A percentile compares a stretch with the other conserved stretches of the same genome.
phyloP scores from a whole-genome alignment of 306 rosid genomes.

The Luffa acutangula region DNA sequence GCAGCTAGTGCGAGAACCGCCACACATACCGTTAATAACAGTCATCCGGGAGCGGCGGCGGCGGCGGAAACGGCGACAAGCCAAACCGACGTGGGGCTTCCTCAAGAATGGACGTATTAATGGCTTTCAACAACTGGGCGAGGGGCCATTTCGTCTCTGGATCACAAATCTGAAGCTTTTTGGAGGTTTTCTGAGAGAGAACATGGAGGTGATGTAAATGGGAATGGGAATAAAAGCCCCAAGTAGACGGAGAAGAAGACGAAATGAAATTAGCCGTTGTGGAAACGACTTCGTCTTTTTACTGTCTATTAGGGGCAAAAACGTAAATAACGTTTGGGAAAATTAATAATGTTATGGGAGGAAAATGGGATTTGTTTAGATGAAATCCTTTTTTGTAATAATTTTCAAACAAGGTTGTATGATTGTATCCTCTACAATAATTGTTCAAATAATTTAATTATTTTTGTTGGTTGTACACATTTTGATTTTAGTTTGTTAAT shows the following conservation, averaged over 20 bases:
- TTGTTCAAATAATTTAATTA: not conserved
- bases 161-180: conserved; percentile 8
- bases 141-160: not conserved
- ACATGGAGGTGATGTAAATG: not conserved
- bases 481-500: not conserved
- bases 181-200: not conserved
- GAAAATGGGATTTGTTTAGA: not conserved
- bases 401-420: not conserved
- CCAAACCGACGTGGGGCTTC: conserved; percentile 42
- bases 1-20: conserved; percentile 21
- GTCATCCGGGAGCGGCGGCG: conserved; percentile 8
- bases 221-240: not conserved
- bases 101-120: conserved; percentile 87
- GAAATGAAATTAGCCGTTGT: not conserved
- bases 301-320: not conserved
- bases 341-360: not conserved
- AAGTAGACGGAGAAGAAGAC: not conserved
- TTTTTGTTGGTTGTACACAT: not conserved
- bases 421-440: not conserved
- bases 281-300: not conserved
- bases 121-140: not conserved
- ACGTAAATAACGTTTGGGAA: not conserved
- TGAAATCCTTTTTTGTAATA: not conserved
- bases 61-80: conserved; percentile 15
- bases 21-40: conserved; percentile 32